Evolutionary conservation across 306 rosid genomes (phyloP).

Genomic region (Trifolium subterraneum): DNA sequence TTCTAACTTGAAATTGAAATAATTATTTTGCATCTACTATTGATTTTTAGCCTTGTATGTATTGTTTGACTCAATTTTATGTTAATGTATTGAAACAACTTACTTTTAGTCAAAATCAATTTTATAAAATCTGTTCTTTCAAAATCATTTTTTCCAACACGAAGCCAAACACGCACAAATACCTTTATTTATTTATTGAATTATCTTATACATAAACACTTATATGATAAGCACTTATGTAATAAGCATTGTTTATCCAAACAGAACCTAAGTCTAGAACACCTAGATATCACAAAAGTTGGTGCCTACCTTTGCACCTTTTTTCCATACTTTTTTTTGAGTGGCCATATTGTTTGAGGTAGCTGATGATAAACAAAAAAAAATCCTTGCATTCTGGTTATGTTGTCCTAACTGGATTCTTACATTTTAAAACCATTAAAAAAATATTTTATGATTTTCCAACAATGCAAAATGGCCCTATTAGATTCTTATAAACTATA

Average conservation of each 20-base stretch:
- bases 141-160: not conserved
- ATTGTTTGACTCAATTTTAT: not conserved
- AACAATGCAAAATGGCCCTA: not conserved
- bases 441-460: not conserved
- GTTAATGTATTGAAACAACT: not conserved
- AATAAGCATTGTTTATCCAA: not conserved
- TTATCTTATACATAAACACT: not conserved
- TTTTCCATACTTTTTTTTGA: conserved; percentile 6
- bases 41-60: not conserved
- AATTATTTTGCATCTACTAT: not conserved
- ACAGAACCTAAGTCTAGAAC: not conserved
- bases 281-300: conserved; percentile 11
- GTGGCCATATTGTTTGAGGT: conserved; percentile 30
- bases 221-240: not conserved
- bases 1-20: not conserved
- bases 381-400: not conserved
- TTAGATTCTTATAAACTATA: not conserved
- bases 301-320: conserved; percentile 25
- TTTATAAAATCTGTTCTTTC: not conserved
- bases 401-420: not conserved
- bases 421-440: not conserved
- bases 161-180: too few relatives aligned
- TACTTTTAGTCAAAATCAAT: not conserved
- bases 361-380: conserved; percentile 12
- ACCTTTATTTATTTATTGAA: not conserved